Percentiles rank a stretch among this genome's conserved stretches.
phyloP scores from a whole-genome alignment of 2,329 filamentous ascomycete genomes.

The Fusarium devonianum region DNA sequence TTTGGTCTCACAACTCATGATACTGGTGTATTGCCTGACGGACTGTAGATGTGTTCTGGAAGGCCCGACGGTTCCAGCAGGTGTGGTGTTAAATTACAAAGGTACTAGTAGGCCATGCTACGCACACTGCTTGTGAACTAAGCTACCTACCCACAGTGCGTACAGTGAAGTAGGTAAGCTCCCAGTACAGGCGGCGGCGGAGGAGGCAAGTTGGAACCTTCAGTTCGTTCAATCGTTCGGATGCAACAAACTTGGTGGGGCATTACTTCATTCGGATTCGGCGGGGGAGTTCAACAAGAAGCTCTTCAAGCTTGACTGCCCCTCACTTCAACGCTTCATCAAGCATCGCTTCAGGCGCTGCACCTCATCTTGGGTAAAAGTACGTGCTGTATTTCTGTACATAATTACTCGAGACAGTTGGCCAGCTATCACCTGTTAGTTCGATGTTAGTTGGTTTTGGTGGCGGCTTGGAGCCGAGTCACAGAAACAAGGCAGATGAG shows the following conservation, averaged over 20 bases:
- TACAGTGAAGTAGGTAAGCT: neutral
- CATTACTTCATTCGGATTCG: constrained; percentile 4
- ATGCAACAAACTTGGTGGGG: constrained; percentile 20
- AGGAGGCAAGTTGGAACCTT: too few species aligned
- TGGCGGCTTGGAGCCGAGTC: constrained; percentile 1
- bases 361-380: constrained; percentile 17
- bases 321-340: constrained; percentile 12
- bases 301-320: constrained; percentile 23
- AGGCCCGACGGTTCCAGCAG: constrained; percentile 9
- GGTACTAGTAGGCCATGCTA: constrained; percentile 20
- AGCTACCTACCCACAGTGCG: constrained; percentile 27
- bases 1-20: neutral
- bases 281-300: constrained; percentile 21
- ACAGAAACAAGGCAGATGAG: neutral
- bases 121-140: constrained; percentile 27
- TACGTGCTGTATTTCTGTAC: constrained; percentile 3
- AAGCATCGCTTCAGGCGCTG: constrained; percentile 8
- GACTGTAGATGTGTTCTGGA: constrained; percentile 34
- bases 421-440: constrained; percentile 2
- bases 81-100: constrained; percentile 8
- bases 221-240: constrained; percentile 2
- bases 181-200: constrained; percentile 12
- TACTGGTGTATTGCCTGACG: constrained; percentile 2
- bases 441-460: neutral
- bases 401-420: too few species aligned